A percentile compares a stretch with the other conserved stretches of the same genome.
Evolutionary conservation across 169 alveolate genomes (phyloP).

Genomic region (Cryptosporidium sp.): DNA sequence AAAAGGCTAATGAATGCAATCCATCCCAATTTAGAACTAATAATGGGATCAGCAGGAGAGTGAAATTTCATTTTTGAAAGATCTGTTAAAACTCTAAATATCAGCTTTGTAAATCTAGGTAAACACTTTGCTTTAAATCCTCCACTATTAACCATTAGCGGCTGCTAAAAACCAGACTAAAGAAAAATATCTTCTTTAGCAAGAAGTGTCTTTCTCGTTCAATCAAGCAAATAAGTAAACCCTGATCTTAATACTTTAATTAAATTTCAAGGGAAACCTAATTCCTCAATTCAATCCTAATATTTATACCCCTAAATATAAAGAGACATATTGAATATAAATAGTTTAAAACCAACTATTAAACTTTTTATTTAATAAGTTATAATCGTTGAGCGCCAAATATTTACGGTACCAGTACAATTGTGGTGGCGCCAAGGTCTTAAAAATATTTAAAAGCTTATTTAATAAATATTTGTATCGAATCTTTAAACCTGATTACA

Average conservation of each 20-base stretch:
- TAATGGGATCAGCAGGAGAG: slow-evolving; percentile 46
- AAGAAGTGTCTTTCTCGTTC: too few species aligned
- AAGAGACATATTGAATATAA: not conserved
- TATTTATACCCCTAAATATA: not conserved
- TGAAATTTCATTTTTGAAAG: not conserved
- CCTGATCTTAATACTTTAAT: not conserved
- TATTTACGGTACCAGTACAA: not conserved
- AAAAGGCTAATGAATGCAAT: not conserved
- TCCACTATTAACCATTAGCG: too few species aligned
- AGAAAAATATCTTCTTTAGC: too few species aligned
- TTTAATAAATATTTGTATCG: too few species aligned
- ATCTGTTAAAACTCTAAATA: not conserved
- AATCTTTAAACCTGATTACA: too few species aligned
- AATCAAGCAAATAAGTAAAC: too few species aligned
- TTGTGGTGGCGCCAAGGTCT: not conserved
- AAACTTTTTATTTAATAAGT: not conserved
- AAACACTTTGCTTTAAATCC: too few species aligned
- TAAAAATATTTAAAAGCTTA: not conserved
- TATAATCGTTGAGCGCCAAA: not conserved
- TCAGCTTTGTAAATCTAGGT: too few species aligned
- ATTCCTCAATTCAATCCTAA: not conserved
- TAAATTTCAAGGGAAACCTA: not conserved
- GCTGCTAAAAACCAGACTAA: too few species aligned
- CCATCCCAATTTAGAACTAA: slow-evolving; percentile 9
- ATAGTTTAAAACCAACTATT: not conserved